These are phyloP conservation scores for Botryotinia convoluta DNA, from an alignment of 2,329 filamentous ascomycete genomes.

Conservation along the genomic window DNA sequence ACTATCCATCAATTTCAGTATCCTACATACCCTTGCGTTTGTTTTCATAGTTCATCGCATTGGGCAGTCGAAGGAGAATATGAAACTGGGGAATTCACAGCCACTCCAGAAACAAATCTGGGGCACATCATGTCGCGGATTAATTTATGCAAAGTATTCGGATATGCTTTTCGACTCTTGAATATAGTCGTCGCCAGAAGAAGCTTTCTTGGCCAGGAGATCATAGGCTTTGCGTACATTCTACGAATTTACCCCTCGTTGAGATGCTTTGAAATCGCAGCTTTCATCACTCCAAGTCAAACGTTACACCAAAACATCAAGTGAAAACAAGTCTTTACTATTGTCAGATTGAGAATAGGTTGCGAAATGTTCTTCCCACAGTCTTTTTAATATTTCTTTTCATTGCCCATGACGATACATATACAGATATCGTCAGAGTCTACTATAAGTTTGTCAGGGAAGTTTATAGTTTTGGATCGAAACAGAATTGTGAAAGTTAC, in stretches of 20 bases:
- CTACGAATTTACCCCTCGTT: neutral
- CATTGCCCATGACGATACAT: neutral
- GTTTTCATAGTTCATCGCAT: neutral
- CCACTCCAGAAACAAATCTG: neutral
- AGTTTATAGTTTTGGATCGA: neutral
- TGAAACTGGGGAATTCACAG: neutral
- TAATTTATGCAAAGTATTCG: neutral
- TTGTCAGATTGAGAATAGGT: neutral
- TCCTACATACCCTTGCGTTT: neutral
- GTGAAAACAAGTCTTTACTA: neutral
- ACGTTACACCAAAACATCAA: neutral
- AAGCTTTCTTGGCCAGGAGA: constrained; percentile 10
- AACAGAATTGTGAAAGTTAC: neutral
- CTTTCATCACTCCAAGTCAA: neutral
- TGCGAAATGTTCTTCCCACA: neutral
- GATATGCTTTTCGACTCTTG: neutral
- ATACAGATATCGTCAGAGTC: neutral
- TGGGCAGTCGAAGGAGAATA: neutral
- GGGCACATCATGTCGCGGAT: neutral
- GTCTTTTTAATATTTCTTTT: too few species aligned
- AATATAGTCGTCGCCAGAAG: neutral
- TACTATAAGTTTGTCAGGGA: neutral
- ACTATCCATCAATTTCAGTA: neutral
- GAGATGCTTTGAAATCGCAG: neutral
- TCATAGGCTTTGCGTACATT: neutral